phyloP scores from a whole-genome alignment of 179 eudicot genomes.

The Nepenthes alata region DNA sequence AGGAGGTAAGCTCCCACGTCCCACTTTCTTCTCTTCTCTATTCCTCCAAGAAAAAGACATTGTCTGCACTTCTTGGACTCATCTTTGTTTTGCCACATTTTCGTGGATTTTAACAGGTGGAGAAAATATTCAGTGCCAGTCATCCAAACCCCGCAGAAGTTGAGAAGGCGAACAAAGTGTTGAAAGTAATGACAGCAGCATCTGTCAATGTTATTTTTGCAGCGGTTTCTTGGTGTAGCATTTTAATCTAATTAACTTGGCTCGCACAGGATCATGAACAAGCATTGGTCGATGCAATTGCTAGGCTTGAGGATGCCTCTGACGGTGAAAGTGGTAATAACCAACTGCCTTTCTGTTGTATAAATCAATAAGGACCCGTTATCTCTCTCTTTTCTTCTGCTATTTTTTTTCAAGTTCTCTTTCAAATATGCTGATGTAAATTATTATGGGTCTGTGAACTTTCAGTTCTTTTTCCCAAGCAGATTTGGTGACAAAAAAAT shows the following conservation, averaged over 20 bases:
- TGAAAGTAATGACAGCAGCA: constrained; percentile 33
- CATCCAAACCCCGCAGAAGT: constrained; percentile 67
- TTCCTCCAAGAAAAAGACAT: not conserved
- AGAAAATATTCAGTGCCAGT: constrained; percentile 59
- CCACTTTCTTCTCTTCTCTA: not conserved
- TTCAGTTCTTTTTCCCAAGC: not conserved
- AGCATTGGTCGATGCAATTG: constrained; percentile 54
- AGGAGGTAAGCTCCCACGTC: constrained; percentile 33
- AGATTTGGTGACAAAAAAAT: not conserved
- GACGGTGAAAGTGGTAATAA: constrained; percentile 56
- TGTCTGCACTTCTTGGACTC: not conserved
- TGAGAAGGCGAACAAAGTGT: constrained; percentile 75
- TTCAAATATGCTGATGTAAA: not conserved
- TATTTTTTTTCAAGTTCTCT: not conserved
- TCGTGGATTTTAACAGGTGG: constrained; percentile 34
- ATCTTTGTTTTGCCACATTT: not conserved
- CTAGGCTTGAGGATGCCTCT: constrained; percentile 52
- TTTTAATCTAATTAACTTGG: not conserved
- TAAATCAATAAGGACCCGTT: constrained; percentile 7
- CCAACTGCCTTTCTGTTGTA: constrained; percentile 25
- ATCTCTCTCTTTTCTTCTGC: not conserved
- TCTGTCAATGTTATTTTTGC: not conserved
- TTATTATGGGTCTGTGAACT: not conserved
- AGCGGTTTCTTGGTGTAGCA: not conserved
- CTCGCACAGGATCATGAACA: constrained; percentile 55